Evolutionary conservation across 2,329 filamentous ascomycete species (phyloP).

Genomic region (Cladophialophora bantiana): DNA sequence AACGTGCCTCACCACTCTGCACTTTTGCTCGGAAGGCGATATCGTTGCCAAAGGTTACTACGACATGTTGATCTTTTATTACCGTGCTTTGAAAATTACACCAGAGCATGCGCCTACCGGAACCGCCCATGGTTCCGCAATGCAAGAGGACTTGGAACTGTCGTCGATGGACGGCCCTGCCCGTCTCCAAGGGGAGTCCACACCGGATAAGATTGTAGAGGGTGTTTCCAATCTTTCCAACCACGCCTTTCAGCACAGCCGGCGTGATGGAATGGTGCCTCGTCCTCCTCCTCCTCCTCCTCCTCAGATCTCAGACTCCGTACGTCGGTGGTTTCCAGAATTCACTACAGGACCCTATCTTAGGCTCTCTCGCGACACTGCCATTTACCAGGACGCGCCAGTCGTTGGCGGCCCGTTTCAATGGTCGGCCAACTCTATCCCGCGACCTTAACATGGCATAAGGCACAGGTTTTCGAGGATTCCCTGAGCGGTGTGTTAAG

Average conservation of each 20-base stretch:
- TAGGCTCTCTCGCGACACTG: not conserved
- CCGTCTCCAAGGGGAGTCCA: not conserved
- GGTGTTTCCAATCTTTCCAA: not conserved
- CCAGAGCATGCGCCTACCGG: not conserved
- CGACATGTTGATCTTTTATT: constrained; percentile 9
- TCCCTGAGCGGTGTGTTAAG: no score
- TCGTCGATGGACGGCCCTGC: not conserved
- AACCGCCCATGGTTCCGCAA: not conserved
- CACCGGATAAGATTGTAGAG: not conserved
- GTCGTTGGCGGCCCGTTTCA: not conserved
- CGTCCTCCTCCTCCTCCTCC: not conserved
- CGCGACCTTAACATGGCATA: not conserved
- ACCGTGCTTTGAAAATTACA: not conserved
- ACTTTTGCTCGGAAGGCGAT: constrained; percentile 8
- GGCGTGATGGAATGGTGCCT: not conserved
- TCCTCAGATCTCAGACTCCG: not conserved
- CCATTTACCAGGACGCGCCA: not conserved
- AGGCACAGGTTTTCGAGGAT: not conserved
- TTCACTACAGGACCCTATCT: not conserved
- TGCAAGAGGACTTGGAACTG: not conserved
- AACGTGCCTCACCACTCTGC: constrained; percentile 6
- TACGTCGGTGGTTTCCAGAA: not conserved
- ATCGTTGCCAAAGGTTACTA: constrained; percentile 11
- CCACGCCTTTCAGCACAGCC: not conserved
- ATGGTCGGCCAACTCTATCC: not conserved